Evolutionary conservation across 176 grass and related monocot species (phyloP).

Genomic region (Cocos nucifera): DNA sequence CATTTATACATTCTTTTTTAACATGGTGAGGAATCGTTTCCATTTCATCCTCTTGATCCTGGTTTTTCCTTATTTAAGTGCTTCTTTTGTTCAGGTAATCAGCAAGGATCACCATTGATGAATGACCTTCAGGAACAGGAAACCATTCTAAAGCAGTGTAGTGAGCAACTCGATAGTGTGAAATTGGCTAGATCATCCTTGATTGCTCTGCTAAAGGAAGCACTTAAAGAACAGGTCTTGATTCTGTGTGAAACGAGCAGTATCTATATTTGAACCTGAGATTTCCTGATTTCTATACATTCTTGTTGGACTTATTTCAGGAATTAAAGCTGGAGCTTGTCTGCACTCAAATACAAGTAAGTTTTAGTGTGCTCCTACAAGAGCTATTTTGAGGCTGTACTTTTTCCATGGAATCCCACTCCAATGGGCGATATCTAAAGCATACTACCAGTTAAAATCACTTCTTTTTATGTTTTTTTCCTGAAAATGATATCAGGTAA

Average conservation of each 20-base stretch:
- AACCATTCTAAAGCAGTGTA: constrained; percentile 45
- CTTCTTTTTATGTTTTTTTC: too few species aligned
- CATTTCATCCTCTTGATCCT: background rate
- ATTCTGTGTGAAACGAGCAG: constrained; percentile 8
- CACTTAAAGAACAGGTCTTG: constrained; percentile 68
- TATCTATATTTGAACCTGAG: too few species aligned
- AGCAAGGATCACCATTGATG: constrained; percentile 46
- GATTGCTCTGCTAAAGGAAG: constrained; percentile 71
- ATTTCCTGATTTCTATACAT: background rate
- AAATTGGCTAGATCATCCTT: constrained; percentile 35
- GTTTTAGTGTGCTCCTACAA: constrained; percentile 13
- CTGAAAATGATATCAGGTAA: too few species aligned
- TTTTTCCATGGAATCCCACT: too few species aligned
- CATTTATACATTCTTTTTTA: too few species aligned
- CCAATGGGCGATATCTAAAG: too few species aligned
- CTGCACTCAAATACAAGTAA: constrained; percentile 67
- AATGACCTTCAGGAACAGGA: constrained; percentile 64
- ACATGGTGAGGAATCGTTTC: too few species aligned
- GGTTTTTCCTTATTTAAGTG: background rate
- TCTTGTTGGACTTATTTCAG: constrained; percentile 26
- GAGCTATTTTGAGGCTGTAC: too few species aligned
- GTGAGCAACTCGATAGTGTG: constrained; percentile 53
- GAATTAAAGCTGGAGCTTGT: constrained; percentile 56
- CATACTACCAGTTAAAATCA: too few species aligned
- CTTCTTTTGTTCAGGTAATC: constrained; percentile 46